Percentiles rank a stretch among this genome's conserved stretches.
These are phyloP conservation scores for Colletotrichum theobromicola DNA, from an alignment of 2,329 filamentous ascomycete genomes.

Conservation along the genomic window DNA sequence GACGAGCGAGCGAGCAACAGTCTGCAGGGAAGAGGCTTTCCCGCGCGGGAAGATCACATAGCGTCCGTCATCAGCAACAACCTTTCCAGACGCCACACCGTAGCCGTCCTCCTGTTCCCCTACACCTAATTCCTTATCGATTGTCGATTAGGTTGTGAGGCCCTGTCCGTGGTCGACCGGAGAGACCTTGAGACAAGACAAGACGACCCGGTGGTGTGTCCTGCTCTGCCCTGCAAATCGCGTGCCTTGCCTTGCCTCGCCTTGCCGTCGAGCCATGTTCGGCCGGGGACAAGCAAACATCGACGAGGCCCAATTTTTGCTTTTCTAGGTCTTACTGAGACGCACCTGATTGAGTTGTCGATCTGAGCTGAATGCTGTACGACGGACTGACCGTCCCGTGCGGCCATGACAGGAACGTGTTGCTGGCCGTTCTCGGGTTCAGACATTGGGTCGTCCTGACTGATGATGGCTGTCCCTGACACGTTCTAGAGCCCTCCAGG, in stretches of 20 bases:
- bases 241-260: neutral
- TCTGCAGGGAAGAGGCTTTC: neutral
- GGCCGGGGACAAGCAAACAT: neutral
- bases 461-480: neutral
- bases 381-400: neutral
- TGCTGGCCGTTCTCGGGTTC: neutral
- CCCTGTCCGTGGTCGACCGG: neutral
- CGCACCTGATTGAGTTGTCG: neutral
- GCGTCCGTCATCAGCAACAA: constrained; percentile 5
- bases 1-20: neutral
- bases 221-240: neutral
- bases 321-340: neutral
- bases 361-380: neutral
- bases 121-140: neutral
- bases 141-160: neutral
- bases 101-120: neutral
- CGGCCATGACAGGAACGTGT: neutral
- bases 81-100: constrained; percentile 9
- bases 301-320: neutral
- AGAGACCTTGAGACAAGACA: neutral
- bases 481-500: neutral
- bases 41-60: neutral
- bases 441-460: neutral
- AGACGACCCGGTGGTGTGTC: neutral
- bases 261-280: neutral